These are phyloP conservation scores for Arachnomyces sp. DNA, from an alignment of 2,329 filamentous ascomycete genomes.

Conservation along the genomic window DNA sequence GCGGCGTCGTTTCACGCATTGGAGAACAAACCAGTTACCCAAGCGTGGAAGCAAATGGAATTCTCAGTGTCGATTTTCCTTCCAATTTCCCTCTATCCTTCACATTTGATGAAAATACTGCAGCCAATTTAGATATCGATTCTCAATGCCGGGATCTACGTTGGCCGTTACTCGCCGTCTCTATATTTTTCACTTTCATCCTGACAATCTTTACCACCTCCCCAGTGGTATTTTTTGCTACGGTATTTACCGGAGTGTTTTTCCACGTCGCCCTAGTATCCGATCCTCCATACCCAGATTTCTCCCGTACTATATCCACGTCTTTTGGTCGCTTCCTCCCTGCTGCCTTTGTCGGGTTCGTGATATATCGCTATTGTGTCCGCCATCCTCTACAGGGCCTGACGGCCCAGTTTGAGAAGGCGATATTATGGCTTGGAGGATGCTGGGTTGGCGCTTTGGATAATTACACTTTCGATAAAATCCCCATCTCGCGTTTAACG, in stretches of 20 bases:
- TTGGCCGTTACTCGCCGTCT: conserved; percentile 51
- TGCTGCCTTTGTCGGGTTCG: conserved; percentile 51
- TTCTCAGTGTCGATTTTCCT: conserved; percentile 46
- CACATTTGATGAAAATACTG: conserved; percentile 39
- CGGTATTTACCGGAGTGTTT: conserved; percentile 49
- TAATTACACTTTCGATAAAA: conserved; percentile 57
- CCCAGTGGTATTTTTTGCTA: conserved; percentile 48
- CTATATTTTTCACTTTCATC: conserved; percentile 46
- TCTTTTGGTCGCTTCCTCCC: conserved; percentile 53
- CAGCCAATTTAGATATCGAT: conserved; percentile 14
- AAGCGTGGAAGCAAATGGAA: conserved; percentile 40
- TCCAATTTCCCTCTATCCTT: conserved; percentile 54
- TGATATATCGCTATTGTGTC: conserved; percentile 50
- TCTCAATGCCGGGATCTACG: conserved; percentile 48
- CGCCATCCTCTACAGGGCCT: conserved; percentile 42
- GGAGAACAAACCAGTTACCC: conserved; percentile 46
- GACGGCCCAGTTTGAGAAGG: conserved; percentile 54
- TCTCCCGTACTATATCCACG: conserved; percentile 47
- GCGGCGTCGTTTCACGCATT: conserved; percentile 47
- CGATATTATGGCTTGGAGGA: conserved; percentile 52
- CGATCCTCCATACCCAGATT: conserved; percentile 51
- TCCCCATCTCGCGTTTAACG: conserved; percentile 55
- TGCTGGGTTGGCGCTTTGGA: conserved; percentile 56
- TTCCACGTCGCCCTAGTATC: conserved; percentile 55
- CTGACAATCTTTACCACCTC: conserved; percentile 52